Evolutionary conservation across 805 yeast species (phyloP), one percentile per base, ranked within the genome.

Genomic region (Scheffersomyces coipomensis): DNA sequence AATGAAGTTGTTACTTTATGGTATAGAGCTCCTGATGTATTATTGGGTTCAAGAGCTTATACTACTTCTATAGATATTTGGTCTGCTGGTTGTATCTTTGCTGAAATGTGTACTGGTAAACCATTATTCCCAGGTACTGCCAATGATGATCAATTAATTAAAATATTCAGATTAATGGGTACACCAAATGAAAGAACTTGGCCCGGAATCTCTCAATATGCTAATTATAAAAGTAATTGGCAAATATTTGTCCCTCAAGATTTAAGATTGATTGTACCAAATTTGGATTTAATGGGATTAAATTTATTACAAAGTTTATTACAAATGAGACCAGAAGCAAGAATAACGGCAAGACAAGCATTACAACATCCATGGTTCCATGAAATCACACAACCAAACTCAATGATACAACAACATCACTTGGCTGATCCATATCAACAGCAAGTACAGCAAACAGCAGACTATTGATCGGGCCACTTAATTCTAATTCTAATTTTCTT

Each of bases 51-150:
- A 2, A 80, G 97, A 52, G 91, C 95, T 40, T 93, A 93, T 64
- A 86, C 96, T 33, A 93, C 99, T 0, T 90, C 97, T 7, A 95
- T 93, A 44, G 99, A 93, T 60, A 88, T 93, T 68, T 93, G 99
- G 99, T 88, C 97, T 13, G 95, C 96, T 12, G 99, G 99, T 12
- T 93, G 99, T 66, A 93, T 93, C 39, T 78, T 93, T 60, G 98
- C 97, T 2, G 99, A 93, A 58, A 91, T 93, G 98, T 85, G 93
- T 56, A 87, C 96, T n/a, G 96, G 99, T 23, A 84, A 91, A 55
- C 98, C 99, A 1, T 70, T 93, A 37, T 93, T 93, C 64, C 96
- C 98, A 16, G 99, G 99, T 23, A 82, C 91, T 10, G 88, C 96
- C 29, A 95, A 91, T 62, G 97, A 93, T 40, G 99, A 93, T 65